Evolutionary conservation across 441 rosid species (phyloP).

Genomic region (Jatropha multifida): DNA sequence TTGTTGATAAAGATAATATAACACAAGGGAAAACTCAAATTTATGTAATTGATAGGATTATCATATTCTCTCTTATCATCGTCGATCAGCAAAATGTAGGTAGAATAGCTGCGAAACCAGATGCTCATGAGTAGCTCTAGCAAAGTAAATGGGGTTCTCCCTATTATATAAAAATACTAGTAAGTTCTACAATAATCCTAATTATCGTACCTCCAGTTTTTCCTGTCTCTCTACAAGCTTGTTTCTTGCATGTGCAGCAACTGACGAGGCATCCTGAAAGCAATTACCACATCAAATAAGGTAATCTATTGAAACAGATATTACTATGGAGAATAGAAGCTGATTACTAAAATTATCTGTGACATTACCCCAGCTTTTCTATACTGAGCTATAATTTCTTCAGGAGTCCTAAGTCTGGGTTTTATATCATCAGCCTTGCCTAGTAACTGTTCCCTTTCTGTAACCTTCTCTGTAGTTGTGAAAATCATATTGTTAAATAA

Average conservation of each 20-base stretch:
- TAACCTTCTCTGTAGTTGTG: constrained; percentile 38
- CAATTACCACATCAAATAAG: constrained; percentile 11
- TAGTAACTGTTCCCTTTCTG: constrained; percentile 54
- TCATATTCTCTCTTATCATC: background rate
- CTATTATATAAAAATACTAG: background rate
- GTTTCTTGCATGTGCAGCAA: constrained; percentile 56
- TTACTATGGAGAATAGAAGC: constrained; percentile 7
- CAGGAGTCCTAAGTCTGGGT: constrained; percentile 55
- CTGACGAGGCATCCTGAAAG: constrained; percentile 60
- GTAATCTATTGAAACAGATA: constrained; percentile 9
- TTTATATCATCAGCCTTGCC: constrained; percentile 43
- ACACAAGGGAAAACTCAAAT: background rate
- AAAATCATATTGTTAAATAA: constrained; percentile 11
- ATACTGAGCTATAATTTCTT: constrained; percentile 60
- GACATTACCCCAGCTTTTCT: constrained; percentile 50
- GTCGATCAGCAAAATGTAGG: background rate
- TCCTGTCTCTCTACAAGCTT: constrained; percentile 65
- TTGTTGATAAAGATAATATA: background rate
- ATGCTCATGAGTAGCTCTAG: background rate
- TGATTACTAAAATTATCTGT: background rate
- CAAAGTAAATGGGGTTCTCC: background rate
- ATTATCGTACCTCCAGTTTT: constrained; percentile 53
- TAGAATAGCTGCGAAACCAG: too few relatives aligned
- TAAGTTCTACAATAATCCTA: background rate
- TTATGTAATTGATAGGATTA: background rate